Percentiles rank a stretch among this genome's conserved stretches.
Evolutionary conservation across 1,139 yeast genomes (phyloP).

Genomic region (Debaryomyces singareniensis): DNA sequence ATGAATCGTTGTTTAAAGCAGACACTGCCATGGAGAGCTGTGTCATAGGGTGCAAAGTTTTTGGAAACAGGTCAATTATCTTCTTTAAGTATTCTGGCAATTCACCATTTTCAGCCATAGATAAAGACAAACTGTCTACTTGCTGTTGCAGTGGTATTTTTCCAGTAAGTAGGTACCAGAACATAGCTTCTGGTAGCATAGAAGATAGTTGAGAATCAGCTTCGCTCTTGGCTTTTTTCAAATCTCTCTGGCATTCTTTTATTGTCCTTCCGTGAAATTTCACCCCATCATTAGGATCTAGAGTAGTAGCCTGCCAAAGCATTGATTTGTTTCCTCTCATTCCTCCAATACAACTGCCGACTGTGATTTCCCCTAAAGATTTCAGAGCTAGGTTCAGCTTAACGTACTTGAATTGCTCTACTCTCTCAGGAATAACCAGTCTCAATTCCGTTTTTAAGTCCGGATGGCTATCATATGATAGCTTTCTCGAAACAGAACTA

Average conservation of each 20-base stretch:
- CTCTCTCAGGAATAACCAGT: conserved; percentile 34
- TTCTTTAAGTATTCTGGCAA: conserved; percentile 50
- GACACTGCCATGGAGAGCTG: conserved; percentile 62
- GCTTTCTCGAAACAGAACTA: too few species aligned
- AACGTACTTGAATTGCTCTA: conserved; percentile 28
- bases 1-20: conserved; percentile 55
- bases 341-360: conserved; percentile 43
- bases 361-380: conserved; percentile 35
- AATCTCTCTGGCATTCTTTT: conserved; percentile 38
- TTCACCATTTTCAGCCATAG: conserved; percentile 52
- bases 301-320: conserved; percentile 50
- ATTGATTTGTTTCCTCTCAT: conserved; percentile 49
- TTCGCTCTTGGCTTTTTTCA: conserved; percentile 33
- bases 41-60: conserved; percentile 62
- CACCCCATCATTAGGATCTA: conserved; percentile 49
- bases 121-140: conserved; percentile 46
- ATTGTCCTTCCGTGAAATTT: conserved; percentile 50
- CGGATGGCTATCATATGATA: conserved; percentile 7
- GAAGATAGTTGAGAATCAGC: conserved; percentile 31
- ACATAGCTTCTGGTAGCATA: conserved; percentile 58
- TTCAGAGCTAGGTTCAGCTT: conserved; percentile 18
- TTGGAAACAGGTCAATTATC: conserved; percentile 50
- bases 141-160: conserved; percentile 54
- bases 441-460: conserved; percentile 29
- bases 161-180: conserved; percentile 60